A percentile compares a stretch with the other conserved stretches of the same genome.
Conservation (phyloP, 192 early-diverging fungal genomes). For the Coemansia sp. region DNA sequence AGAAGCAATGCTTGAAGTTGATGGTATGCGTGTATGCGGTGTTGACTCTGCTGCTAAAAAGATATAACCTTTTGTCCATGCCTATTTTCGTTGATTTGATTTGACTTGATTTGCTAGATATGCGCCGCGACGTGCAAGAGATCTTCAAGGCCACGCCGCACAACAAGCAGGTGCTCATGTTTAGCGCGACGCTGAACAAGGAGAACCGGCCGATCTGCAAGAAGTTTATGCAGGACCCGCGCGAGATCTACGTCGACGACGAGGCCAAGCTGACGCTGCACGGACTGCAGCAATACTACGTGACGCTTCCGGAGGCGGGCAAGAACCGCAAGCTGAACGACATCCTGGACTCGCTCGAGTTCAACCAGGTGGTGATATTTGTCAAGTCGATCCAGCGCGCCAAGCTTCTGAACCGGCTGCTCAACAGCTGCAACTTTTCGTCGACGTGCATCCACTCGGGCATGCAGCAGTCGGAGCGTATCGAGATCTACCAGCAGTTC, state of each 20-base stretch:
- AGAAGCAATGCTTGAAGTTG: no score
- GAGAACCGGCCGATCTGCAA: constrained; percentile 92
- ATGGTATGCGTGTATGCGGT: no score
- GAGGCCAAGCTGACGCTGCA: constrained; percentile 97
- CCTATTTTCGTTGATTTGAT: neutral
- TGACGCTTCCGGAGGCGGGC: constrained; percentile 74
- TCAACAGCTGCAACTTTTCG: constrained; percentile 89
- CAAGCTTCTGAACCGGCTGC: constrained; percentile 79
- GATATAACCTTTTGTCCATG: no score
- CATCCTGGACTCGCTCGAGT: constrained; percentile 89
- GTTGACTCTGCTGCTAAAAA: no score
- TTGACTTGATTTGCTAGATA: constrained; percentile 63
- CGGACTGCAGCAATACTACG: constrained; percentile 94
- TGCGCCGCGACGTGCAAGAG: constrained; percentile 95
- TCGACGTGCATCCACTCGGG: constrained; percentile 88
- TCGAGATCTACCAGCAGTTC: constrained; percentile 89
- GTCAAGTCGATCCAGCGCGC: constrained; percentile 89
- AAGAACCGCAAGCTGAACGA: constrained; percentile 96
- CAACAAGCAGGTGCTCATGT: constrained; percentile 99
- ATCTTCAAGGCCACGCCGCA: constrained; percentile 93
- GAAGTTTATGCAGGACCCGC: constrained; percentile 96
- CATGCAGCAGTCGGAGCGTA: constrained; percentile 90
- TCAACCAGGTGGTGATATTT: constrained; percentile 98
- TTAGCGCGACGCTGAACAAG: constrained; percentile 90
- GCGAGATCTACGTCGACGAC: constrained; percentile 97